phyloP scores from a whole-genome alignment of 495 filamentous ascomycete species.

The Terfezia claveryi region DNA sequence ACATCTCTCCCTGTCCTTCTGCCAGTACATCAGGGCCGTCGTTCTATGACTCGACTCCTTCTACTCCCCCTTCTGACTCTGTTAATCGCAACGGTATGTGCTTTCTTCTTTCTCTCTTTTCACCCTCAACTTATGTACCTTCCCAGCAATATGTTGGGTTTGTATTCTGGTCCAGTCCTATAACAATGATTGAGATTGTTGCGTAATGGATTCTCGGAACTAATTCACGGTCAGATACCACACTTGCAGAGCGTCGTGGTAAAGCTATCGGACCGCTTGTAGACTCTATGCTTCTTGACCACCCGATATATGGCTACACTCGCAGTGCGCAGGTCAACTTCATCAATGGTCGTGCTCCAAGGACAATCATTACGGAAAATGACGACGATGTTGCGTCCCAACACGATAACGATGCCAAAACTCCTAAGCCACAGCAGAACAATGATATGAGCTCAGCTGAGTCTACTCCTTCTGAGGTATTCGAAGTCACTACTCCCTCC shows the following conservation, averaged over 20 bases:
- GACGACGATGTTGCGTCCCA: background rate
- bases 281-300: background rate
- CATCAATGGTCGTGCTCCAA: background rate
- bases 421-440: background rate
- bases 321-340: background rate
- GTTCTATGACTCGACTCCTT: background rate
- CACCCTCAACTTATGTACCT: background rate
- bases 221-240: background rate
- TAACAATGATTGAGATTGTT: too few relatives aligned
- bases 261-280: background rate
- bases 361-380: background rate
- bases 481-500: background rate
- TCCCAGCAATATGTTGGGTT: background rate
- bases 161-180: background rate
- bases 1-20: background rate
- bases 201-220: too few relatives aligned
- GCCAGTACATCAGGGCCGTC: background rate
- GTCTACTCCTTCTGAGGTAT: background rate
- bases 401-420: background rate
- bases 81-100: background rate
- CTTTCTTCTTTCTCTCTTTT: too few relatives aligned
- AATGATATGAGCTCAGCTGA: background rate
- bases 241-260: background rate
- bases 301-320: background rate
- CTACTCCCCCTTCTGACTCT: background rate